A percentile compares a stretch with the other conserved stretches of the same genome.
phyloP scores from a whole-genome alignment of 805 yeast genomes.

The Ogataea thermomethanolica region DNA sequence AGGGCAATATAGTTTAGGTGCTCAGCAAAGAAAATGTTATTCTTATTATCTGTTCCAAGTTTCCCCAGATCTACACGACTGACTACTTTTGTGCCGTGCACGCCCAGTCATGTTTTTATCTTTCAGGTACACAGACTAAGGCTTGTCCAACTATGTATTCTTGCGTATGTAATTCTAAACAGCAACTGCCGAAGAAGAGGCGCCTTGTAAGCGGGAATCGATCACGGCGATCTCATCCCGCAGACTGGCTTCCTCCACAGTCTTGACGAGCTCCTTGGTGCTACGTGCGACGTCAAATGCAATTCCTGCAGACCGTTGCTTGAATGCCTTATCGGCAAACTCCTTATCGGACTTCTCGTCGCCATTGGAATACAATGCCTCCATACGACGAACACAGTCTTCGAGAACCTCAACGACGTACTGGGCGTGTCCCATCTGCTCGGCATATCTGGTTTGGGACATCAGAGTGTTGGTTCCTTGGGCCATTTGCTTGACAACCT shows the following conservation, averaged over 20 bases:
- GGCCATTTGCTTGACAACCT: conserved; percentile 80
- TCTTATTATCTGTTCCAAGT: background rate
- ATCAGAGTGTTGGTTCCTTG: conserved; percentile 84
- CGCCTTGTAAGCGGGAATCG: conserved; percentile 52
- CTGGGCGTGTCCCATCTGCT: conserved; percentile 82
- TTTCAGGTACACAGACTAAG: background rate
- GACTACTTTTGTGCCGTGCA: background rate
- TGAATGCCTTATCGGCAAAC: conserved; percentile 82
- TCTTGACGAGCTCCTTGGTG: conserved; percentile 91
- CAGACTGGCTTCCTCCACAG: conserved; percentile 91
- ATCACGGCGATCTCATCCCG: conserved; percentile 81
- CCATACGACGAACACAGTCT: conserved; percentile 85
- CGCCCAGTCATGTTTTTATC: background rate
- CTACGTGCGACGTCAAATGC: conserved; percentile 96
- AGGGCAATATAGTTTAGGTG: no score
- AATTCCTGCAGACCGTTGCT: conserved; percentile 92
- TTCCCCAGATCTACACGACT: conserved; percentile 10
- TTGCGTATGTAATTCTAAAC: no score
- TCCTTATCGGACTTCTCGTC: conserved; percentile 47
- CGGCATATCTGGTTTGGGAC: conserved; percentile 82
- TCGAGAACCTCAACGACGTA: conserved; percentile 86
- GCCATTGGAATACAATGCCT: conserved; percentile 48
- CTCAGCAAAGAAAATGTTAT: background rate
- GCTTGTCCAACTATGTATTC: no score
- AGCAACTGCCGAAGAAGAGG: no score